These are phyloP conservation scores for Entonaema liquescens DNA, from an alignment of 495 filamentous ascomycete genomes.

Conservation along the genomic window DNA sequence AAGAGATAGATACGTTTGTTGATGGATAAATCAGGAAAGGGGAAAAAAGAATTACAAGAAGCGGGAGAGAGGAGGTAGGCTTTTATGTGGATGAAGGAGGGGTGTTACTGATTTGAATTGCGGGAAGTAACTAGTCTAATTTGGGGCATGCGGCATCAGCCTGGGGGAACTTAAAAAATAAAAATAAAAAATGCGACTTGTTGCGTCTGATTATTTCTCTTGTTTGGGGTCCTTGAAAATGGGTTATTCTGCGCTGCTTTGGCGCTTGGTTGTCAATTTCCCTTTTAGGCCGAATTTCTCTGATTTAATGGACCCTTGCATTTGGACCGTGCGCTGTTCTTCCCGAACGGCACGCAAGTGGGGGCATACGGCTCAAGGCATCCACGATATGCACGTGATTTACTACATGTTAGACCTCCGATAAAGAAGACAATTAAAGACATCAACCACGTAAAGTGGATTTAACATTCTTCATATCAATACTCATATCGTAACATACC, in stretches of 20 bases:
- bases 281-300: conserved; percentile 22
- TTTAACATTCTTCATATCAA: not conserved
- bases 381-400: not conserved
- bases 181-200: conserved; percentile 20
- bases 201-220: conserved; percentile 29
- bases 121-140: conserved; percentile 46
- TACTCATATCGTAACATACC: not conserved
- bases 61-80: conserved; percentile 29
- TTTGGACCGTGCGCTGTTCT: conserved; percentile 19
- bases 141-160: conserved; percentile 38
- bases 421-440: too few species aligned
- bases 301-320: conserved; percentile 22
- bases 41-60: conserved; percentile 43
- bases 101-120: conserved; percentile 41
- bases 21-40: conserved; percentile 45
- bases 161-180: conserved; percentile 20
- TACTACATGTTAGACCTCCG: not conserved
- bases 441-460: not conserved
- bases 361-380: not conserved
- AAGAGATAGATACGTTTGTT: conserved; percentile 42
- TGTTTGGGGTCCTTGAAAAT: conserved; percentile 18
- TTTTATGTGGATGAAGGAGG: conserved; percentile 32
- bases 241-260: conserved; percentile 29
- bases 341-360: not conserved
- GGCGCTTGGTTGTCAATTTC: conserved; percentile 28